Base-by-base conservation (phyloP, 164 flowering plant species). In the Umbilicus rupestris region DNA sequence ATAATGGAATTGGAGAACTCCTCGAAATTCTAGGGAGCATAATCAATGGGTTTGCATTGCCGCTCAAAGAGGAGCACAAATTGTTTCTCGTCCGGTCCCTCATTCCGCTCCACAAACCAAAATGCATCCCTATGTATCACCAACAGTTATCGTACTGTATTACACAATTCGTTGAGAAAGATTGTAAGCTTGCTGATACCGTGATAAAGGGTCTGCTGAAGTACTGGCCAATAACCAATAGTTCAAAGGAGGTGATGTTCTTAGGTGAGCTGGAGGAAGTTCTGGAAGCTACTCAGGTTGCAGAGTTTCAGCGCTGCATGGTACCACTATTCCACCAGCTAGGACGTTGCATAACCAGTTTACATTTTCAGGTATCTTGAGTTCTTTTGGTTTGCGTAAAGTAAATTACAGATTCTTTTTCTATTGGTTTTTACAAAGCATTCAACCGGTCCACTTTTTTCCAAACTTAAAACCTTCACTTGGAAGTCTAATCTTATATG, bases 221-320 rank as follows among this genome's bases (percentile, higher is more conserved):
- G 64, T 62, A 62, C 7, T 62, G 64, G 64, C 64, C 64, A 17
- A 24, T 62, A 31, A 62, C 64, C 7, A 62, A 62, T 15, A 62
- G 64, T 19, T 62, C 64, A 1, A 62, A 62, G 64, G 64, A 62
- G 17, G 64, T 62, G 42, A 33, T 62, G 64, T 62, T 62, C 26
- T n/a, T 62, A n/a, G 64, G 64, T 62, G 64, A 62, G 64, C 26
- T 62, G 64, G 64, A 62, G 64, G 64, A 62, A 62, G 42, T 62
- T 2, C 42, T 62, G 7, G 64, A 62, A 37, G 64, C 42, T 31
- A 62, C 64, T 33, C 64, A 62, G 41, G 19, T 20, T 24, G 64
- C 42, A 3, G 64, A 62, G 6, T 62, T 62, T 28, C 64, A 62
- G 64, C 64, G 64, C 26, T 62, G 64, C 17, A 62, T 62, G 64